phyloP scores from a whole-genome alignment of 73 alveolate species.

The Symbiodinium natans region DNA sequence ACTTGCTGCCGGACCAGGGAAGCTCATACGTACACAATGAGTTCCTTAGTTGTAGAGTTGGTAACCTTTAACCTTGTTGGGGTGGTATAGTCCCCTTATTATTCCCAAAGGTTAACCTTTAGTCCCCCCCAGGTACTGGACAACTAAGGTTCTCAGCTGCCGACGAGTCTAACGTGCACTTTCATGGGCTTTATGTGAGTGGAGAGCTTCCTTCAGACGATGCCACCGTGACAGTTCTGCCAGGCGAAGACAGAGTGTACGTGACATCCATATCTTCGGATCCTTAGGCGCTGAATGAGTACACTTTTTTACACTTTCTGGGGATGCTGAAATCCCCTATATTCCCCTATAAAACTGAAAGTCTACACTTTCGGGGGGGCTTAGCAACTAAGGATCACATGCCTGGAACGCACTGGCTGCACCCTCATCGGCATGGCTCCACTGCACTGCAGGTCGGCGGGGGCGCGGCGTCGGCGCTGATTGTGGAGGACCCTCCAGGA shows the following conservation, averaged over 20 bases:
- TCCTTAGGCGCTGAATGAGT: too few relatives aligned
- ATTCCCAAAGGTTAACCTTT: too few relatives aligned
- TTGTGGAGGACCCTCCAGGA: conserved; percentile 46
- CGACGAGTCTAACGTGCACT: conserved; percentile 73
- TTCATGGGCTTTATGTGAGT: conserved; percentile 57
- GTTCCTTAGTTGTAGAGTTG: too few relatives aligned
- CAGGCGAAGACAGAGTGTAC: neutral
- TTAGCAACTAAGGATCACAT: conserved; percentile 37
- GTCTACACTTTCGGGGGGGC: too few relatives aligned
- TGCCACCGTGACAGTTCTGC: conserved; percentile 22
- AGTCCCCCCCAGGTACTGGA: too few relatives aligned
- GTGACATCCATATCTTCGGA: neutral
- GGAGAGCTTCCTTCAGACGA: conserved; percentile 67
- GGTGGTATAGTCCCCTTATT: too few relatives aligned
- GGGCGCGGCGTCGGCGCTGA: conserved; percentile 48
- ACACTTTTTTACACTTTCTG: too few relatives aligned
- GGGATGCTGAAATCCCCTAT: too few relatives aligned
- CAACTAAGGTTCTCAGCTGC: too few relatives aligned
- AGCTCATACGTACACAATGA: conserved; percentile 26
- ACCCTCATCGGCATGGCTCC: conserved; percentile 77
- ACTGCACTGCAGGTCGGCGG: conserved; percentile 71
- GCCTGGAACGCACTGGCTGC: conserved; percentile 82
- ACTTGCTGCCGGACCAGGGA: conserved; percentile 35
- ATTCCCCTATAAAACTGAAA: too few relatives aligned
- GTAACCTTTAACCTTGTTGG: too few relatives aligned